Evolutionary conservation across 768 basidiomycete genomes (phyloP), one percentile per base, ranked within the genome.

Genomic region (Xanthoconium stramineum): DNA sequence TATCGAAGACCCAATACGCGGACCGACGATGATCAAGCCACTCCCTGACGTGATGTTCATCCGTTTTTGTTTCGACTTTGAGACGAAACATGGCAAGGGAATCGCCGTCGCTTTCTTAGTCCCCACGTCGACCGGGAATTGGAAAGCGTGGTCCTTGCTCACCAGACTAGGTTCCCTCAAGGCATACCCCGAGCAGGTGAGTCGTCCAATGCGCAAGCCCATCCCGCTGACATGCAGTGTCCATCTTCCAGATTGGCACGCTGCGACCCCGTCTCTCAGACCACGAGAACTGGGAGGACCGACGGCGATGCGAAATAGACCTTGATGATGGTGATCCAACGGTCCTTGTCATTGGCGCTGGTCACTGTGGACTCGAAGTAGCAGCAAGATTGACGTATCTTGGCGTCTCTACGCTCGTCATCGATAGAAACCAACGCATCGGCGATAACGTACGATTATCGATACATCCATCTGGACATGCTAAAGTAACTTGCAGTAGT

Each of bases 271-370:
- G 56, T 5, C 56, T 71, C 32, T 69, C 78, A 2, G 72, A 76
- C 49, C 78, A 80, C 53, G 80, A 78, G 5, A 70, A 73, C 52
- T 86, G 86, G 86, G 73, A 75, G 49, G 72, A 74, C 20, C 67
- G 72, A 24, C 75, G 83, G 35, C 67, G 64, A 44, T 65, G 65
- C 11, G 76, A 80, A 57, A 52, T 64, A 8, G 73, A 76, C 29
- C 84, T 84, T 60, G 72, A 71, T 33, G 76, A 76, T 20, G 60
- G 58, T 12, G 74, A 79, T 36, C 86, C 85, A 0, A 75, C 75
- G 2, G 88, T 89, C 8, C 71, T 89, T 39, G 69, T 89, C 44
- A 74, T 87, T 20, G 84, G 85, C 10, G 85, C 78, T 5, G 85
- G 85, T 1, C 89, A 88, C 55, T 79, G 80, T 58, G 89, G 88